A percentile compares a stretch with the other conserved stretches of the same genome.
phyloP scores from a whole-genome alignment of 805 yeast species.

The Schwanniomyces pseudopolymorphus region DNA sequence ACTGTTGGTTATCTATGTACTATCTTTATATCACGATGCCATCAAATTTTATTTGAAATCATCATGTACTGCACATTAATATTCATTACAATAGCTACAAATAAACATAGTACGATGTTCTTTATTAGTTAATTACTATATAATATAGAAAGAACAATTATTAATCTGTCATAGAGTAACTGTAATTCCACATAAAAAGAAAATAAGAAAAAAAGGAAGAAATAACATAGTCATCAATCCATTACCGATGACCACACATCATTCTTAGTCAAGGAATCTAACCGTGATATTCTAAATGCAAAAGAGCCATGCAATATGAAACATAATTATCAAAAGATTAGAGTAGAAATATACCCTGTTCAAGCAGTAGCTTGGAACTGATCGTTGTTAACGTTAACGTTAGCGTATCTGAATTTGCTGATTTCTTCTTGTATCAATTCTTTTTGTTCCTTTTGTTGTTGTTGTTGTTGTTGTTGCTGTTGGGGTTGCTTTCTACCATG shows the following conservation, averaged over 20 bases:
- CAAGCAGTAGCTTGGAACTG: slow-evolving; percentile 39
- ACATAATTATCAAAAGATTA: background rate
- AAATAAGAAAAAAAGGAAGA: background rate
- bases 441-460: slow-evolving; percentile 29
- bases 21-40: background rate
- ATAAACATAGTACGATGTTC: background rate
- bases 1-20: background rate
- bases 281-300: slow-evolving; percentile 1
- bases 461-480: slow-evolving; percentile 33
- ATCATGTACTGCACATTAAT: background rate
- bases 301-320: slow-evolving; percentile 7
- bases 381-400: slow-evolving; percentile 43
- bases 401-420: slow-evolving; percentile 45
- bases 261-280: background rate
- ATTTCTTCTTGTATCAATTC: slow-evolving; percentile 35
- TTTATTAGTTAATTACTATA: background rate
- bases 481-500: slow-evolving; percentile 45
- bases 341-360: background rate
- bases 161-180: background rate
- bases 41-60: background rate
- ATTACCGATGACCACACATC: slow-evolving; percentile 1
- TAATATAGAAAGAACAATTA: background rate
- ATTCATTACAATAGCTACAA: background rate
- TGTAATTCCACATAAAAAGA: slow-evolving; percentile 1
- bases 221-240: background rate